Percentiles rank a stretch among this genome's conserved stretches.
Evolutionary conservation across 1,284 basidiomycete genomes (phyloP).

Genomic region (Ustilago crameri): DNA sequence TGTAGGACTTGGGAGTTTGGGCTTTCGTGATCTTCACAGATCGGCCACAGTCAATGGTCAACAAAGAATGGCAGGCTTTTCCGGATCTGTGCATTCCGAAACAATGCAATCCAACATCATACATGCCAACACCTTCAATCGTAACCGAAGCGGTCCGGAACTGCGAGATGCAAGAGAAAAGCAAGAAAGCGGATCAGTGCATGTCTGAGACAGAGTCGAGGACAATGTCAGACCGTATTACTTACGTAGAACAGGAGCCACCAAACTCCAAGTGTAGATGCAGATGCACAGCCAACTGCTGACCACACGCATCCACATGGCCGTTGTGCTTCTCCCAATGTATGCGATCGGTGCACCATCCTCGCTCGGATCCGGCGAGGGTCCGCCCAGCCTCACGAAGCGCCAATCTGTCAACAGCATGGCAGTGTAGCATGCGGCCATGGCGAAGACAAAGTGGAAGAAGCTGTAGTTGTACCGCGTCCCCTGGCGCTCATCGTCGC

Average conservation of each 20-base stretch:
- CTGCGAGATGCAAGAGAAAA: conserved; percentile 13
- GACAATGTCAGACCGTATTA: conserved; percentile 31
- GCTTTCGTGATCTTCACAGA: conserved; percentile 12
- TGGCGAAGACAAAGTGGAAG: conserved; percentile 97
- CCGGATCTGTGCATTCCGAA: neutral
- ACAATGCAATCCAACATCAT: neutral
- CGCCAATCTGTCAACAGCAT: conserved; percentile 98
- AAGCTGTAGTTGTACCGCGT: conserved; percentile 98
- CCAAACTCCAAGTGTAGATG: conserved; percentile 64
- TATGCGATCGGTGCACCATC: conserved; percentile 80
- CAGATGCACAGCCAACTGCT: conserved; percentile 75
- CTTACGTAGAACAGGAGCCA: conserved; percentile 91
- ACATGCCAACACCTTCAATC: conserved; percentile 33
- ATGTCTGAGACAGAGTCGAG: neutral
- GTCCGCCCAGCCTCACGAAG: conserved; percentile 56
- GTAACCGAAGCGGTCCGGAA: conserved; percentile 60
- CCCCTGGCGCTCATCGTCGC: conserved; percentile 93
- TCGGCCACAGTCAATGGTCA: neutral
- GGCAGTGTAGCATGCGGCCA: conserved; percentile 96
- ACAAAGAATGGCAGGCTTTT: no score
- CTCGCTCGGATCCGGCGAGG: conserved; percentile 68
- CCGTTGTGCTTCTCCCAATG: conserved; percentile 92
- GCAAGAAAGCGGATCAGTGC: conserved; percentile 11
- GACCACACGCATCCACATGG: conserved; percentile 99
- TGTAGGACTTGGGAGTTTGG: conserved; percentile 65